Base-by-base conservation (phyloP, 1,284 basidiomycete species). In the Boletus sp. region DNA sequence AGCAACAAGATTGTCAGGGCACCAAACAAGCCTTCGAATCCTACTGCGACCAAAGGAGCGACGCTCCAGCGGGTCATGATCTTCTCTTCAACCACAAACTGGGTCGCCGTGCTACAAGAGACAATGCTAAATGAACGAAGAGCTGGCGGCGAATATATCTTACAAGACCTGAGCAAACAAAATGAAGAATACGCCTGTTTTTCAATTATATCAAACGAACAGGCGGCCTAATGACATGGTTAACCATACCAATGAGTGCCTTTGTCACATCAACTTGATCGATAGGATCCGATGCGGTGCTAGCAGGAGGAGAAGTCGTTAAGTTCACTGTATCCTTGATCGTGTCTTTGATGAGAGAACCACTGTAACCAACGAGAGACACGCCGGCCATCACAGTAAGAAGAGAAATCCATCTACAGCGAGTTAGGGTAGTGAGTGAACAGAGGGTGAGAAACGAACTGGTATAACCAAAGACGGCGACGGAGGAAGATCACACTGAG, bases 111-210 rank as follows among this genome's bases (percentile, higher is more conserved):
- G 71, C 90, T 92, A 59, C 14, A 51, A 48, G 48, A 45, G 43
- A 57, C 30, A 40, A 49, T 30, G 44, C 13, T 64, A 17, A 61
- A 53, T 40, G 58, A 49, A 51, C 50, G 51, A 52, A 51, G 48
- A 49, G 34, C 9, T 33, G 41, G 41, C 36, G 8, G 12, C 34
- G 41, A 57, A 50, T 36, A 57, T 62, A 10, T 75, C 88, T 74
- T 63, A 91, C 90, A 95, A 99, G 53, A 98, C 72, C 71, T 99
- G 96, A n/a, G 96, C 95, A 62, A 96, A 94, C 33, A 98, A 73
- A 49, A 99, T 82, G 64, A 99, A 86, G 62, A 91, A 82, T 29
- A 99, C 85, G 48, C 96, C 84, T 87, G 48, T 34, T 46, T 22
- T 26, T 37, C 35, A 30, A 43, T 26, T 32, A 33, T 26, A 42